Evolutionary conservation across 2,329 filamentous ascomycete species (phyloP), one percentile per base, ranked within the genome.

Genomic region (Hypoxylon sp.): DNA sequence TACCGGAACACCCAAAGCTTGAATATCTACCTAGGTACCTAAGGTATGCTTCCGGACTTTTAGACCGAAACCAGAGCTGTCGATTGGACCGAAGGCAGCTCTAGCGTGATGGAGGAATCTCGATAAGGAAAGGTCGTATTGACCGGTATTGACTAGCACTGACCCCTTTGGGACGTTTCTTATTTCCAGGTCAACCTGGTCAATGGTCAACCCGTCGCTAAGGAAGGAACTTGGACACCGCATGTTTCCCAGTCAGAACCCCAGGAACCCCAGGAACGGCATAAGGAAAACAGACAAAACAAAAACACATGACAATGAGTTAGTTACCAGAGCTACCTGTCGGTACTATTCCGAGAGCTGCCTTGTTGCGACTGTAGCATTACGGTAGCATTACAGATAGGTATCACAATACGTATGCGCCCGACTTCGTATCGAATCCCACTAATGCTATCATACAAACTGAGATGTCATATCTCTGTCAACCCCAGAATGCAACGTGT

Each of bases 401-500:
- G 7, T 8, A 38, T 10, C 35, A 38, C 11, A 38, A 20, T 23
- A 17, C 21, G 21, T 8, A 26, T 5, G 21, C 26, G 26, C 20
- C 10, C 13, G 7, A 42, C 38, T 42, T 42, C 38, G 38, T 42
- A 42, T 42, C 26, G n/a, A 17, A 42, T 40, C 18, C 2, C 18
- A 40, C 8, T 40, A 38, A 38, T 20, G 18, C 13, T 42, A n/a
- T 26, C 21, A 6, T 24, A 13, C 24, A 3, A 42, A 8, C 26
- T 15, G 8, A 42, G 21, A 42, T 24, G 5, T 23, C 13, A 26
- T 42, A 42, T 26, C 6, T 7, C 38, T 2, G 13, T 52, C 23
- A 33, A 31, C 48, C 41, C 31, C 37, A 45, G 49, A 18, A 58
- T 55, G 50, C 43, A 48, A 62, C 50, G 55, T 62, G 59, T 62